These are phyloP conservation scores for Grifola frondosa DNA, from an alignment of 1,284 basidiomycete genomes.

Conservation along the genomic window DNA sequence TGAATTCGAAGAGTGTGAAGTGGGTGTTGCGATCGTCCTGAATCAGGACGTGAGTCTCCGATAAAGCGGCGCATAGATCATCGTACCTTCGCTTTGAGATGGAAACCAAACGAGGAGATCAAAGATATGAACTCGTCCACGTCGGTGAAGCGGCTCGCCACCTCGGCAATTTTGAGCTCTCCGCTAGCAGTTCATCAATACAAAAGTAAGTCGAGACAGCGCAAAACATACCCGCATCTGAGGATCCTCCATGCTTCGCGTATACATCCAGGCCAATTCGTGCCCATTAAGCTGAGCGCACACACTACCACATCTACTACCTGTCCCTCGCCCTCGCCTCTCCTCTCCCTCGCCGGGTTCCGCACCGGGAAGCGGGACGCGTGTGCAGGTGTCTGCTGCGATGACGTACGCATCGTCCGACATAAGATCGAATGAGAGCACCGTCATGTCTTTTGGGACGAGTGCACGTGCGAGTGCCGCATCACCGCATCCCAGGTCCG, in stretches of 20 bases:
- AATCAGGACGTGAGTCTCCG: constrained; percentile 2
- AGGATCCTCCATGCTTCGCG: constrained; percentile 89
- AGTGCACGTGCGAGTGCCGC: constrained; percentile 82
- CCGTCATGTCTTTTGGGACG: constrained; percentile 63
- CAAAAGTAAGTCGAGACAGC: background rate
- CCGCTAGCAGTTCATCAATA: constrained; percentile 52
- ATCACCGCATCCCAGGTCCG: constrained; percentile 95
- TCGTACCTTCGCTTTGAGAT: constrained; percentile 69
- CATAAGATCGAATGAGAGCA: constrained; percentile 82
- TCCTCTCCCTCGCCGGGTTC: constrained; percentile 41
- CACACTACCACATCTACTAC: constrained; percentile 92
- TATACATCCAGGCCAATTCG: constrained; percentile 92
- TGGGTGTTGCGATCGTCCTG: constrained; percentile 85
- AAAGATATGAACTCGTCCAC: constrained; percentile 76
- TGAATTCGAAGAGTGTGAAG: constrained; percentile 86
- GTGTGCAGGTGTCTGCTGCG: constrained; percentile 77
- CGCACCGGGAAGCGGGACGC: constrained; percentile 80
- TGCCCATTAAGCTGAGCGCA: constrained; percentile 95
- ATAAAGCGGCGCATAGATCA: constrained; percentile 1
- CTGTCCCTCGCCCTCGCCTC: constrained; percentile 53
- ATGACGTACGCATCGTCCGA: constrained; percentile 72
- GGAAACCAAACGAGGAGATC: constrained; percentile 79
- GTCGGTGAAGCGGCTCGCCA: constrained; percentile 83
- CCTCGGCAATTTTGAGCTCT: constrained; percentile 91
- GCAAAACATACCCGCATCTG: constrained; percentile 65